Conservation (phyloP, 371 early-diverging fungal species). For the Actinomortierella wolfii region DNA sequence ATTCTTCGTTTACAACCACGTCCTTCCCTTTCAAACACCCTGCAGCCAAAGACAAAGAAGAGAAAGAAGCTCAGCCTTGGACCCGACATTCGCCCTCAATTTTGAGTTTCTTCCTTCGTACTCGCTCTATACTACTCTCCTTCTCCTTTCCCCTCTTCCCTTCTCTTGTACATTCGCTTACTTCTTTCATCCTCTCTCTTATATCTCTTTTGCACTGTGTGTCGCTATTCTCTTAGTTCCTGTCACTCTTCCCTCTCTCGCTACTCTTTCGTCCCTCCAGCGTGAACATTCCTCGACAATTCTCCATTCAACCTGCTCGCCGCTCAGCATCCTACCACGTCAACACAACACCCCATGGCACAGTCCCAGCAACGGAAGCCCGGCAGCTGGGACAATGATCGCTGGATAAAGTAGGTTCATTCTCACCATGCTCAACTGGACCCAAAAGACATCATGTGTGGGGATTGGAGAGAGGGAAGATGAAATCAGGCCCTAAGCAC, state of each 20-base stretch:
- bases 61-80: too few relatives aligned
- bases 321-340: conserved; percentile 27
- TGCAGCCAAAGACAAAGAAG: too few relatives aligned
- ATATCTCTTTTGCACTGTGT: neutral
- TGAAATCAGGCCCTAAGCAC: neutral
- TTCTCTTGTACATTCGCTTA: too few relatives aligned
- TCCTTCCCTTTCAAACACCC: too few relatives aligned
- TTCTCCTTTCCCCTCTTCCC: neutral
- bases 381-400: conserved; percentile 41
- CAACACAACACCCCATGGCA: conserved; percentile 37
- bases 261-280: neutral
- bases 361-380: conserved; percentile 46
- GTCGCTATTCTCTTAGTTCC: neutral
- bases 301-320: neutral
- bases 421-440: too few relatives aligned
- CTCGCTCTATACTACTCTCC: too few relatives aligned
- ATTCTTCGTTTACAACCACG: too few relatives aligned
- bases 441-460: too few relatives aligned
- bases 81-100: too few relatives aligned
- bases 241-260: neutral
- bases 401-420: conserved; percentile 35
- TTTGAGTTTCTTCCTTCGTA: too few relatives aligned
- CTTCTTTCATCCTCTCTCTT: neutral
- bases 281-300: neutral
- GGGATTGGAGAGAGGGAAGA: neutral